Conservation (phyloP, 257 asterid species). For the Solanum etuberosum region DNA sequence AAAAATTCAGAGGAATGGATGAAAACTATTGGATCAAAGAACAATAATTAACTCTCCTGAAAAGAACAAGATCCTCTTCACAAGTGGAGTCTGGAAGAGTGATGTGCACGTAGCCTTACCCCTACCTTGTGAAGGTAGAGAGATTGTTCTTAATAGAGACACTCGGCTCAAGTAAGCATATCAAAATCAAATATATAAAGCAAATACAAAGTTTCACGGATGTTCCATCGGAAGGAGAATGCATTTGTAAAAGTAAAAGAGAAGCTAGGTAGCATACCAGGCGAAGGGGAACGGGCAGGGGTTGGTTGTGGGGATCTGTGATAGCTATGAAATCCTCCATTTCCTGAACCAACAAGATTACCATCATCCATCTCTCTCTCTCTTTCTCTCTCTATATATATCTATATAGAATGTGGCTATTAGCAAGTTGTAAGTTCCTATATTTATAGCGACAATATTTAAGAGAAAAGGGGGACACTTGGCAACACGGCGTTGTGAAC, state of each 20-base stretch:
- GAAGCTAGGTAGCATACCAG: neutral
- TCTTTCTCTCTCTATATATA: neutral
- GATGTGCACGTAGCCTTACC: neutral
- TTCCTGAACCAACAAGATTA: conserved; percentile 27
- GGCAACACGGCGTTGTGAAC: conserved; percentile 51
- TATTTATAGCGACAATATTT: conserved; percentile 15
- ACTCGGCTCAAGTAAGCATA: neutral
- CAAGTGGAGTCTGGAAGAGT: neutral
- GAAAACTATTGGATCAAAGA: neutral
- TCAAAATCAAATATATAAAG: neutral
- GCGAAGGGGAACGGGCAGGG: neutral
- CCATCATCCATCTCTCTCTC: neutral
- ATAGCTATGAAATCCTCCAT: conserved; percentile 55
- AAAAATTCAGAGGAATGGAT: neutral
- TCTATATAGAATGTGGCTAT: neutral
- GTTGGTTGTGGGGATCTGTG: conserved; percentile 22
- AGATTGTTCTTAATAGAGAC: neutral
- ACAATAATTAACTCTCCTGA: neutral
- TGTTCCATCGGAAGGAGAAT: neutral
- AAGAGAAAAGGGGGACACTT: conserved; percentile 17
- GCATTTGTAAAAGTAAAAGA: neutral
- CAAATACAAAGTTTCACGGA: neutral
- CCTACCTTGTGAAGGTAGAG: neutral
- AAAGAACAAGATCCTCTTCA: neutral
- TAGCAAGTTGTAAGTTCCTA: conserved; percentile 5